These are phyloP conservation scores for Hexamita inflata DNA, from an alignment of 208 protist genomes.

Conservation along the genomic window DNA sequence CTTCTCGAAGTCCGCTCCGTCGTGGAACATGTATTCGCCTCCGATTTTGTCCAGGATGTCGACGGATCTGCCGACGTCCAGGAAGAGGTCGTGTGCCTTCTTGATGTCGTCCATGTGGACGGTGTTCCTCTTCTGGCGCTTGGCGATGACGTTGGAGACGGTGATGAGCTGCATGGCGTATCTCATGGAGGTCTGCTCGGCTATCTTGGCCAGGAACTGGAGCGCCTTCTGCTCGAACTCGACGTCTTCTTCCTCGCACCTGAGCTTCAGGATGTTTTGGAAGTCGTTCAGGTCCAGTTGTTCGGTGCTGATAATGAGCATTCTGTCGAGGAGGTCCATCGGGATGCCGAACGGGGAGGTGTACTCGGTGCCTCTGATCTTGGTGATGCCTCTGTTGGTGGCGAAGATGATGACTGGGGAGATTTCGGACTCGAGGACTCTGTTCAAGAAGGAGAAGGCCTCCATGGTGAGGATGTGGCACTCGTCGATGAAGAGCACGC, in stretches of 20 bases:
- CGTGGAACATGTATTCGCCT: conserved; percentile 44
- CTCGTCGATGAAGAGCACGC: conserved; percentile 65
- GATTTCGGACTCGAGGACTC: conserved; percentile 87
- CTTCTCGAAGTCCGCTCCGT: too few species aligned
- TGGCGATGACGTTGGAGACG: conserved; percentile 71
- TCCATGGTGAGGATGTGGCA: conserved; percentile 96
- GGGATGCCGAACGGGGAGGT: conserved; percentile 93
- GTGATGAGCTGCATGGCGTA: conserved; percentile 99
- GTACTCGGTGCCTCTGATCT: conserved; percentile 93
- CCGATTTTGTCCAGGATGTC: conserved; percentile 53
- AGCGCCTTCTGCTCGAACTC: conserved; percentile 82
- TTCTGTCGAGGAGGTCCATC: conserved; percentile 84
- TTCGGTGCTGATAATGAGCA: conserved; percentile 91
- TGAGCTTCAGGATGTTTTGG: conserved; percentile 79
- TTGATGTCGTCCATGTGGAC: conserved; percentile 84
- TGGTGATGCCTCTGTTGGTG: conserved; percentile 92
- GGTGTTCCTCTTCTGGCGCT: conserved; percentile 48
- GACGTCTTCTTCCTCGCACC: conserved; percentile 93
- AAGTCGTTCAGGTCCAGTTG: conserved; percentile 53
- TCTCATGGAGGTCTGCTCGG: conserved; percentile 78
- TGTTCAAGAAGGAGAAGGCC: conserved; percentile 99
- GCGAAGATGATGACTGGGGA: conserved; percentile 95
- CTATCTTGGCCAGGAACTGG: conserved; percentile 78
- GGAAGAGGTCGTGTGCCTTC: conserved; percentile 86
- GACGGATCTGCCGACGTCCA: conserved; percentile 69